Base-by-base conservation (phyloP, 2,329 filamentous ascomycete genomes). In the Epichloe sibirici region DNA sequence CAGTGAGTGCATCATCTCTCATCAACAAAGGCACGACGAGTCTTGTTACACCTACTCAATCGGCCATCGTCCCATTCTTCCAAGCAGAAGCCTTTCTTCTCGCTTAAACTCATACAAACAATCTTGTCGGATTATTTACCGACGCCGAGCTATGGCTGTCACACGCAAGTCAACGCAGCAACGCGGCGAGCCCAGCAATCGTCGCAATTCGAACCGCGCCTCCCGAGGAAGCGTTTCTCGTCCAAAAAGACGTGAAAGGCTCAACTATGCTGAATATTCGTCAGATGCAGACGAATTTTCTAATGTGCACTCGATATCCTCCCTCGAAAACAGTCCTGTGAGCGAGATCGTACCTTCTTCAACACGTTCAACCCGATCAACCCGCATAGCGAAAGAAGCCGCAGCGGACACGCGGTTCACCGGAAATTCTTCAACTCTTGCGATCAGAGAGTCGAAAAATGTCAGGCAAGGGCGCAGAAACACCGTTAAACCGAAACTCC, bases 181-280 rank as follows among this genome's bases (percentile, higher is more conserved):
- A 9, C 11, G 40, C 23, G 23, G 34, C 45, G 28, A 17, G 48
- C 28, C 31, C 51, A 45, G 56, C 21, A 48, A 55, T 51, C 57
- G 56, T 57, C 61, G 60, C 55, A 63, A 64, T 40, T 53, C 56
- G 31, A 55, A 56, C n/a, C 60, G 56, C 50, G 35, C 56, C 25
- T 56, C 58, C 21, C 58, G 53, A 39, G 48, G 47, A 9, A 49
- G 55, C 23, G 25, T 43, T 38, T 48, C 52, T 17, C 51, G 51
- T 21, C 42, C 55, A 12, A 49, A 53, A 48, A 48, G 37, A 39
- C 42, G 21, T 37, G 47, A 40, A 28, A 52, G 49, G 37, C 46
- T 40, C 11, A 55, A 51, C 25, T 57, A 57, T 43, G 35, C 53
- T 9, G 53, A 55, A 39, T 34, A 46, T 5, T 45, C 45, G 5